These are phyloP conservation scores for Salix viminalis DNA, from an alignment of 345 rosid genomes.

Conservation along the genomic window DNA sequence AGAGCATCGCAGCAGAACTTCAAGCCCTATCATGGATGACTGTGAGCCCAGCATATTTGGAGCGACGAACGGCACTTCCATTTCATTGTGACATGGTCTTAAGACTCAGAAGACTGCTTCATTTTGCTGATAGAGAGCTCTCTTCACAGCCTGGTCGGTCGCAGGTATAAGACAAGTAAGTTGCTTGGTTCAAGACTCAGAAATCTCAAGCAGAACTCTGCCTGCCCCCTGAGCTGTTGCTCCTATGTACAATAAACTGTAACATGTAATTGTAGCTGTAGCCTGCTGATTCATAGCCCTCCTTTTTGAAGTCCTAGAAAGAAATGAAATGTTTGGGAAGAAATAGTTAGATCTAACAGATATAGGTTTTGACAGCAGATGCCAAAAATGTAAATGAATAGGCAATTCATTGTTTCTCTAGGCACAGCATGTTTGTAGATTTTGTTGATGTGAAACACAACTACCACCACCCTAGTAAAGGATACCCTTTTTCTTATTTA, in stretches of 20 bases:
- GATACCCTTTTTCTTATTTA: background rate
- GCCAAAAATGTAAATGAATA: slow-evolving; percentile 19
- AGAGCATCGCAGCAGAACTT: slow-evolving; percentile 83
- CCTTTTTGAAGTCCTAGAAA: slow-evolving; percentile 10
- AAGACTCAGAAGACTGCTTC: slow-evolving; percentile 88
- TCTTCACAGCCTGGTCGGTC: slow-evolving; percentile 41
- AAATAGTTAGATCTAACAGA: slow-evolving; percentile 25
- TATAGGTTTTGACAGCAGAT: background rate
- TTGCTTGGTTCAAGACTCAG: background rate
- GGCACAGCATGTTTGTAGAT: slow-evolving; percentile 8
- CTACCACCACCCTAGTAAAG: background rate
- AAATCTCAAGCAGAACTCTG: background rate
- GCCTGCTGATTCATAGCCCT: background rate
- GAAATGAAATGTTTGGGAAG: slow-evolving; percentile 19
- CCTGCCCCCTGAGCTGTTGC: background rate
- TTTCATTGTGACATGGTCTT: slow-evolving; percentile 96
- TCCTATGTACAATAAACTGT: slow-evolving; percentile 26
- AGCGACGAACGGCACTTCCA: slow-evolving; percentile 76
- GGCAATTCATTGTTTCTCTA: slow-evolving; percentile 5
- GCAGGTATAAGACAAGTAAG: slow-evolving; percentile 9
- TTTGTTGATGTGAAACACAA: background rate
- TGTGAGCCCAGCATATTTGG: slow-evolving; percentile 79
- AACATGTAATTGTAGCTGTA: slow-evolving; percentile 15
- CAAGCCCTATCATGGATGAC: slow-evolving; percentile 99
- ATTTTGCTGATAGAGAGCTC: slow-evolving; percentile 75